A percentile compares a stretch with the other conserved stretches of the same genome.
These are phyloP conservation scores for Xylaria sp. DNA, from an alignment of 2,329 filamentous ascomycete genomes.

Conservation along the genomic window DNA sequence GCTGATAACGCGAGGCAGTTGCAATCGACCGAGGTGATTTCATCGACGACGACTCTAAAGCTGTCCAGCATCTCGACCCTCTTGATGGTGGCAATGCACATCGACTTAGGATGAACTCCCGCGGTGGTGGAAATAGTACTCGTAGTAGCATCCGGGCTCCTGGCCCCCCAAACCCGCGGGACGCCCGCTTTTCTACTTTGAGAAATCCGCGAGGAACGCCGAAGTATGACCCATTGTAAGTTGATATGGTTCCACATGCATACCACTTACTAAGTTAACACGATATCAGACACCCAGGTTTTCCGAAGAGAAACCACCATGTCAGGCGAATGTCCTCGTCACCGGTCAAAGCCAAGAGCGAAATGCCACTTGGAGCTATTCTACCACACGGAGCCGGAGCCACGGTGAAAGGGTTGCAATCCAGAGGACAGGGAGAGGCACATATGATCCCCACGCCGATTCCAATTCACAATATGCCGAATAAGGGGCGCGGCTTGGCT, in stretches of 20 bases:
- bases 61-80: conserved; percentile 19
- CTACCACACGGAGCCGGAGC: conserved; percentile 20
- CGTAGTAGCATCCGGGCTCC: too few species aligned
- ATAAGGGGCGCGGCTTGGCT: not conserved
- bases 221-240: conserved; percentile 9
- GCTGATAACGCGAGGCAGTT: conserved; percentile 16
- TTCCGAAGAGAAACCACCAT: not conserved
- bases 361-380: conserved; percentile 21
- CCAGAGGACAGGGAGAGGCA: not conserved
- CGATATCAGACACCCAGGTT: conserved; percentile 2
- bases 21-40: conserved; percentile 21
- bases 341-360: not conserved
- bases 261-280: conserved; percentile 1
- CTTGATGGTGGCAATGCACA: conserved; percentile 30
- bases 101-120: conserved; percentile 8
- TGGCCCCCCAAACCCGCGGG: too few species aligned
- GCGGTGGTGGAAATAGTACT: not conserved
- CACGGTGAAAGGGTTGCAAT: conserved; percentile 9
- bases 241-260: not conserved
- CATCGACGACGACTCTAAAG: conserved; percentile 25
- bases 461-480: too few species aligned
- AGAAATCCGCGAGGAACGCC: not conserved
- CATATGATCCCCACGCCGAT: not conserved
- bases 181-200: too few species aligned
- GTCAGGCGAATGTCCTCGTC: not conserved